Percentiles rank a stretch among this genome's conserved stretches.
Conservation (phyloP, 306 rosid species). For the Pyrus bretschneideri region DNA sequence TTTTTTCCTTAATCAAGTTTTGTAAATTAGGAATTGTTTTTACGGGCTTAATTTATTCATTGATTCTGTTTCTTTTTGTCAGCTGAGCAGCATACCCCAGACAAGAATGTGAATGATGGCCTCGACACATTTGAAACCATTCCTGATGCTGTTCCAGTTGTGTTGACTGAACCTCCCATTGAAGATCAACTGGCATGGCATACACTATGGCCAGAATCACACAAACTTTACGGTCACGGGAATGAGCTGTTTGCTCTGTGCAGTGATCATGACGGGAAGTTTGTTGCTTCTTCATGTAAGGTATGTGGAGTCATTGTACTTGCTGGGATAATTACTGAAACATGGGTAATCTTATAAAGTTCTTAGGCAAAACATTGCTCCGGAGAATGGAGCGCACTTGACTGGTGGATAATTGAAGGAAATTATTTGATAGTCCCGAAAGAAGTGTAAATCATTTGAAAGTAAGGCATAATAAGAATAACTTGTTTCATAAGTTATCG, state of each 20-base stretch:
- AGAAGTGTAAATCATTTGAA: neutral
- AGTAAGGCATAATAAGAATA: neutral
- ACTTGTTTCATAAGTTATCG: neutral
- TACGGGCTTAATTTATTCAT: neutral
- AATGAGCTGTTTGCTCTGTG: constrained; percentile 85
- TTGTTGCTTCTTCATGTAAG: constrained; percentile 96
- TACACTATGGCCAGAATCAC: constrained; percentile 97
- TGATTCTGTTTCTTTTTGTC: constrained; percentile 10
- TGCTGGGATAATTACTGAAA: constrained; percentile 2
- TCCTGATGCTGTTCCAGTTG: constrained; percentile 86
- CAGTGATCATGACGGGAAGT: constrained; percentile 77
- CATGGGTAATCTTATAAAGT: neutral
- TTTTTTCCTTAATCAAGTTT: neutral
- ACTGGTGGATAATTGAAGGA: neutral
- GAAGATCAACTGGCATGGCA: constrained; percentile 98
- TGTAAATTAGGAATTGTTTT: constrained; percentile 3
- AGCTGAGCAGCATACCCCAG: constrained; percentile 47
- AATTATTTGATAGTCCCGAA: neutral
- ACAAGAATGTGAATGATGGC: constrained; percentile 50
- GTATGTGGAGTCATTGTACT: constrained; percentile 32
- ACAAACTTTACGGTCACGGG: constrained; percentile 97
- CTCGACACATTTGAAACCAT: constrained; percentile 76
- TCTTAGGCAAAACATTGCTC: neutral
- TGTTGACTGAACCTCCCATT: constrained; percentile 80
- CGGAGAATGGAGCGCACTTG: neutral